Percentiles rank a stretch among this genome's conserved stretches.
Conservation (phyloP, 345 rosid species). For the Cochlearia excelsa region DNA sequence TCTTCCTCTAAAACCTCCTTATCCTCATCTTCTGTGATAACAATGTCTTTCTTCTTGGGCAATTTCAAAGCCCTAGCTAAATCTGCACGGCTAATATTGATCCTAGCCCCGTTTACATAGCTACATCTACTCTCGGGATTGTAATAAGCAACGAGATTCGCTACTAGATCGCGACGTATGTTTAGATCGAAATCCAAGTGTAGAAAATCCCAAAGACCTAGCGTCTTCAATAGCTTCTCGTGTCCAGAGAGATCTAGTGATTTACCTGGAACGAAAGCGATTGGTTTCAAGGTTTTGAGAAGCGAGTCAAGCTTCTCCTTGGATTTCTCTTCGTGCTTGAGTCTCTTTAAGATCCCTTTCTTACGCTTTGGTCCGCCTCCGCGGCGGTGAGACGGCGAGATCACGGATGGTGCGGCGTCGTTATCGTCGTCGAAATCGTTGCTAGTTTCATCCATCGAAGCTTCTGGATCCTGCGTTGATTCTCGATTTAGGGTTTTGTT, state of each 20-base stretch:
- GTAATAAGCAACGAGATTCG: conserved; percentile 59
- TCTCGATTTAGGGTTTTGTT: conserved; percentile 23
- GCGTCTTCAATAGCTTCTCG: conserved; percentile 51
- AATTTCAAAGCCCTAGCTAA: conserved; percentile 73
- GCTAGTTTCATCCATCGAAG: conserved; percentile 32
- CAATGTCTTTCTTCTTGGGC: conserved; percentile 49
- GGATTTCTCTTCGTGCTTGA: conserved; percentile 37
- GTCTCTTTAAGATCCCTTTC: conserved; percentile 40
- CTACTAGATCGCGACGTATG: conserved; percentile 56
- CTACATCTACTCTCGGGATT: conserved; percentile 41
- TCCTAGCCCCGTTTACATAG: conserved; percentile 53
- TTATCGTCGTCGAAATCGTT: too few species aligned
- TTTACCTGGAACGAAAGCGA: conserved; percentile 52
- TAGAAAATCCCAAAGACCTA: conserved; percentile 86
- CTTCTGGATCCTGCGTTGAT: conserved; percentile 22
- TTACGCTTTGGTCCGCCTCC: conserved; percentile 44
- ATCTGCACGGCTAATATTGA: conserved; percentile 68
- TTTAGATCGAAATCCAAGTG: conserved; percentile 58
- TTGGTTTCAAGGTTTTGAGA: conserved; percentile 44
- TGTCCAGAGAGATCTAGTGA: conserved; percentile 56
- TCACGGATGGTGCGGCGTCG: conserved; percentile 25
- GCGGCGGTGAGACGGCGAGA: conserved; percentile 35
- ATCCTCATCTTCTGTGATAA: conserved; percentile 28
- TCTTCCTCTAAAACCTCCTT: conserved; percentile 42
- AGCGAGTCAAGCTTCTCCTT: conserved; percentile 53